These are phyloP conservation scores for Tarenaya hassleriana DNA, from an alignment of 345 rosid species.

Conservation along the genomic window DNA sequence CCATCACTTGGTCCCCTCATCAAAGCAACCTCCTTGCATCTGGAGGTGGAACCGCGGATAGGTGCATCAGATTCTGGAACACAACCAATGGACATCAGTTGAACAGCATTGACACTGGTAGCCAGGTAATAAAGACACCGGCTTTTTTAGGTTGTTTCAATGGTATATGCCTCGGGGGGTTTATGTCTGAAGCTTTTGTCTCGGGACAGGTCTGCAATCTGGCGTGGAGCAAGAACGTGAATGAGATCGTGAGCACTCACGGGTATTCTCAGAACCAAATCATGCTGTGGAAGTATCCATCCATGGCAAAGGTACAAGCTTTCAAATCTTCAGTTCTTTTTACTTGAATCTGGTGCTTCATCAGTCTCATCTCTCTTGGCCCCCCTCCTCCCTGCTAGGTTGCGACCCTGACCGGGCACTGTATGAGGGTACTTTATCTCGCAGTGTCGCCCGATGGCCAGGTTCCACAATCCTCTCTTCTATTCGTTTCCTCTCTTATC, in stretches of 20 bases:
- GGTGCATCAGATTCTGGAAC: conserved; percentile 96
- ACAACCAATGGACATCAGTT: conserved; percentile 81
- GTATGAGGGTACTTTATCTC: conserved; percentile 87
- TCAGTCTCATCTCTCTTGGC: neutral
- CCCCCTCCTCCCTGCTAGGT: too few relatives aligned
- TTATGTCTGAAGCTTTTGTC: neutral
- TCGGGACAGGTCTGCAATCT: conserved; percentile 77
- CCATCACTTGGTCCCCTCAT: conserved; percentile 97
- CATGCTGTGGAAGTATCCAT: conserved; percentile 97
- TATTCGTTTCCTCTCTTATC: too few relatives aligned
- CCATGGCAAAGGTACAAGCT: conserved; percentile 69
- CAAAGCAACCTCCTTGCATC: conserved; percentile 92
- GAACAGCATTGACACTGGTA: conserved; percentile 84
- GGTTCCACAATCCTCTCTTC: conserved; percentile 26
- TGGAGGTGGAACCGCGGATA: conserved; percentile 96
- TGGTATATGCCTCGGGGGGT: neutral
- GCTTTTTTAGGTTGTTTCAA: neutral
- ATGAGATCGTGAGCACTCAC: conserved; percentile 93
- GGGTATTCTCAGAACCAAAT: conserved; percentile 97
- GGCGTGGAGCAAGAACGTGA: conserved; percentile 95
- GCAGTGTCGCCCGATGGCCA: conserved; percentile 94
- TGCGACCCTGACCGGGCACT: conserved; percentile 85
- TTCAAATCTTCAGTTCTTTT: neutral
- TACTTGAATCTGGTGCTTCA: neutral
- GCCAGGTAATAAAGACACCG: conserved; percentile 50